Percentiles rank a stretch among this genome's conserved stretches.
Conservation (phyloP, 2,329 filamentous ascomycete genomes). For the Diaporthe sp. region DNA sequence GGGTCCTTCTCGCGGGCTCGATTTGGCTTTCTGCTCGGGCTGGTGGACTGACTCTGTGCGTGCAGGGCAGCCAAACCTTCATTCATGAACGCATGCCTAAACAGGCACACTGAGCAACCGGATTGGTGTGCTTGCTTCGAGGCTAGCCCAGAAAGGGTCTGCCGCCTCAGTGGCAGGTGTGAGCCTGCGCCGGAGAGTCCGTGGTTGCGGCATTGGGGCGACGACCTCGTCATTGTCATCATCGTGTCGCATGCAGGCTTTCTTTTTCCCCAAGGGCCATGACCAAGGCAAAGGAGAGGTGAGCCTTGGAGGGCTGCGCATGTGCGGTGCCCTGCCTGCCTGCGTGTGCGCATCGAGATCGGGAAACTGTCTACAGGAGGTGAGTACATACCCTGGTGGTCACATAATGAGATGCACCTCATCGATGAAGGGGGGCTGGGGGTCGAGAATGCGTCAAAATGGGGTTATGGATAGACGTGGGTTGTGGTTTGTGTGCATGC, state of each 20-base stretch:
- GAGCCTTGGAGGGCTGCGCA: background rate
- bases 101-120: constrained; percentile 19
- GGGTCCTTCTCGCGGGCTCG: background rate
- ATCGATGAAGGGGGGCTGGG: background rate
- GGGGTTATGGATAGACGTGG: background rate
- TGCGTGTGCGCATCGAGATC: constrained; percentile 1
- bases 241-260: constrained; percentile 9
- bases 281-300: background rate
- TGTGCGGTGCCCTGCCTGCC: background rate
- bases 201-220: constrained; percentile 7
- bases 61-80: constrained; percentile 31
- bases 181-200: constrained; percentile 13
- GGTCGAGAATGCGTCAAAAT: background rate
- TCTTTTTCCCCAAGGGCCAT: background rate
- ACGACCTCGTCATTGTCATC: constrained; percentile 25
- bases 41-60: constrained; percentile 9
- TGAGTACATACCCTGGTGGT: background rate
- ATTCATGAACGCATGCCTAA: constrained; percentile 21
- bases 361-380: background rate
- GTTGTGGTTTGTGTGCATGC: background rate
- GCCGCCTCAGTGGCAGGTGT: constrained; percentile 10
- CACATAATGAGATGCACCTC: background rate
- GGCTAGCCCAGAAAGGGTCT: constrained; percentile 23
- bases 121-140: constrained; percentile 30
- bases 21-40: constrained; percentile 30